Evolutionary conservation across 2,329 filamentous ascomycete genomes (phyloP).

Genomic region (Fusarium sp.): DNA sequence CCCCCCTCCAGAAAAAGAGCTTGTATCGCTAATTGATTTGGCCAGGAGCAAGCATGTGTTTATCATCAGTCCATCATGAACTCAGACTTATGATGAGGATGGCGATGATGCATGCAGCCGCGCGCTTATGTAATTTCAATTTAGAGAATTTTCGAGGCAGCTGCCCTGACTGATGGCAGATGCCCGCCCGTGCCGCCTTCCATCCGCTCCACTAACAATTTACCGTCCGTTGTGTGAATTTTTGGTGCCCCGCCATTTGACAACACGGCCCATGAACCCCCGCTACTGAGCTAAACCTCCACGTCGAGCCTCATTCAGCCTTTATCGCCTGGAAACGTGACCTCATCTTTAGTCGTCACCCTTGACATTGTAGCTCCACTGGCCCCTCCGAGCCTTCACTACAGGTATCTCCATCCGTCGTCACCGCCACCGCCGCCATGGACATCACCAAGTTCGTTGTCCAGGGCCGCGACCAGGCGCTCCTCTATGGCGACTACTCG

Average conservation of each 20-base stretch:
- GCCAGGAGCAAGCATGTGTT: neutral
- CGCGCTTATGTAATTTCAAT: slow-evolving; percentile 3
- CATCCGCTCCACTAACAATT: slow-evolving; percentile 32
- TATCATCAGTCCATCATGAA: slow-evolving; percentile 4
- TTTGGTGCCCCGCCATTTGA: slow-evolving; percentile 42
- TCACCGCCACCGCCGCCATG: slow-evolving; percentile 64
- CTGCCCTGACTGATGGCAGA: neutral
- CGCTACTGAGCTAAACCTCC: slow-evolving; percentile 41
- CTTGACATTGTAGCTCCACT: slow-evolving; percentile 4
- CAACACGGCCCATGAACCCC: slow-evolving; percentile 36
- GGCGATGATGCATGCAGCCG: neutral
- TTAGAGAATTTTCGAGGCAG: neutral
- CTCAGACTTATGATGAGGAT: neutral
- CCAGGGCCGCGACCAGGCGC: slow-evolving; percentile 82
- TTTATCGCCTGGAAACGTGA: slow-evolving; percentile 18
- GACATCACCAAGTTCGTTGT: slow-evolving; percentile 90
- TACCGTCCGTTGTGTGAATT: slow-evolving; percentile 15
- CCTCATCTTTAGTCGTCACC: slow-evolving; percentile 16
- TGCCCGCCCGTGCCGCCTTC: neutral
- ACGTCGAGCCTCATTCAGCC: slow-evolving; percentile 43
- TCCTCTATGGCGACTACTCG: slow-evolving; percentile 89
- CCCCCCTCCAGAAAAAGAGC: neutral
- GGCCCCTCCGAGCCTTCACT: neutral
- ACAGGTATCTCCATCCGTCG: neutral
- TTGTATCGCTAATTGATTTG: neutral